These are phyloP conservation scores for Saturnispora halmiae DNA, from an alignment of 805 yeast species.

Conservation along the genomic window DNA sequence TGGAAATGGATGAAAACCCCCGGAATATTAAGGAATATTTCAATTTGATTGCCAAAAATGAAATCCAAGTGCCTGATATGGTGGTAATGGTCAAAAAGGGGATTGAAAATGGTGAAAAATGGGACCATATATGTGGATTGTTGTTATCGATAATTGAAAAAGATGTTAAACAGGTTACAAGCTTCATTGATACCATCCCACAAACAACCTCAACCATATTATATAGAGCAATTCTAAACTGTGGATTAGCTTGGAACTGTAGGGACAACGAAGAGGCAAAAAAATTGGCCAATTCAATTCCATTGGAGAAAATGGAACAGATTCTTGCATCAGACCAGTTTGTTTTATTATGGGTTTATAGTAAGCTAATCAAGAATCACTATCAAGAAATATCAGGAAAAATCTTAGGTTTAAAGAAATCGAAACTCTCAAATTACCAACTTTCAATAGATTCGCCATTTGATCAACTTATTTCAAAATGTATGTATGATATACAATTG, in stretches of 20 bases:
- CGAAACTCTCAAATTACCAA: neutral
- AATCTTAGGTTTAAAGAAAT: neutral
- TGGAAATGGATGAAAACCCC: neutral
- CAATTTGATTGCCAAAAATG: neutral
- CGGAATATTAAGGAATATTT: neutral
- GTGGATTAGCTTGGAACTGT: neutral
- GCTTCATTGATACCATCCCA: neutral
- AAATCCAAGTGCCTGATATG: neutral
- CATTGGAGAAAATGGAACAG: conserved; percentile 17
- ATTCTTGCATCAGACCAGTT: conserved; percentile 12
- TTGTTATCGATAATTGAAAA: neutral
- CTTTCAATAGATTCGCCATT: neutral
- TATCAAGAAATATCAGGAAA: neutral
- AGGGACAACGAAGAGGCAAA: neutral
- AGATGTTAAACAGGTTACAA: neutral
- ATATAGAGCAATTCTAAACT: neutral
- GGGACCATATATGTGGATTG: neutral
- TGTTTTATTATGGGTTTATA: conserved; percentile 11
- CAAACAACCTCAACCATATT: neutral
- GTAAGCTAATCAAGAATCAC: neutral
- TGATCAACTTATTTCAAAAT: neutral
- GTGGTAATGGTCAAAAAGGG: neutral
- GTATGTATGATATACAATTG: neutral
- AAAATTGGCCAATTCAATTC: neutral
- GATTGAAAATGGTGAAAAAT: neutral